Base-by-base conservation (phyloP, 345 rosid genomes). In the Trapa bicornis region DNA sequence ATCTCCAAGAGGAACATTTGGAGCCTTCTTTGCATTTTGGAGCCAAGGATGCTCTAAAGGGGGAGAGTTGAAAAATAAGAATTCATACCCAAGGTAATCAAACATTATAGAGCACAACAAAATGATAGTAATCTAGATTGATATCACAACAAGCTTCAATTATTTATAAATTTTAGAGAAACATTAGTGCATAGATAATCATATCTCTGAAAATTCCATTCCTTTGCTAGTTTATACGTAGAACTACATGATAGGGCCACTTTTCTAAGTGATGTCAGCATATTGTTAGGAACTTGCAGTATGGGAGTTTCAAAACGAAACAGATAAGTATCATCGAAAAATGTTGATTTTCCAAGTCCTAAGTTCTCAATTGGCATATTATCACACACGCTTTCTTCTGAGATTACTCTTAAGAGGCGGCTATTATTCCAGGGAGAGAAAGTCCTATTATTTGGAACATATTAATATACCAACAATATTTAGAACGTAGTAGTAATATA, bases 1-100 rank as follows among this genome's bases (percentile, higher is more conserved):
- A 83, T 95, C 99, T 61, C 99, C 99, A 68, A 91, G 99, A 75
- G 94, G 94, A 68, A 87, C 87, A 81, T 95, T 87, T 47, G 99
- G 91, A 75, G 96, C 97, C 72, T 91, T 95, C 80, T 86, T 95
- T 39, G 99, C 99, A 79, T 95, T 95, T 77, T 81, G 96, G 81
- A 95, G 85, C 99, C 98, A 95, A 41, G 96, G 80, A 78, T 95
- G 99, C 85, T 89, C 99, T 91, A 77, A 16, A 68, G 62, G 64
- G 29, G 29, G 29, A 22, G 29, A 22, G 29, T 22, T 65, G 73
- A 67, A 70, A 69, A 56, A 68, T 45, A 4, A 41, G 17, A 53
- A 8, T 50, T n/a, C 60, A 54, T 54, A 9, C 60, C 60, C 29
- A 29, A 17, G 60, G 54, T 50, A 50, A 50, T 50, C 60, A 54